phyloP scores from a whole-genome alignment of 2,329 filamentous ascomycete genomes.

The Cryphonectria parasitica region DNA sequence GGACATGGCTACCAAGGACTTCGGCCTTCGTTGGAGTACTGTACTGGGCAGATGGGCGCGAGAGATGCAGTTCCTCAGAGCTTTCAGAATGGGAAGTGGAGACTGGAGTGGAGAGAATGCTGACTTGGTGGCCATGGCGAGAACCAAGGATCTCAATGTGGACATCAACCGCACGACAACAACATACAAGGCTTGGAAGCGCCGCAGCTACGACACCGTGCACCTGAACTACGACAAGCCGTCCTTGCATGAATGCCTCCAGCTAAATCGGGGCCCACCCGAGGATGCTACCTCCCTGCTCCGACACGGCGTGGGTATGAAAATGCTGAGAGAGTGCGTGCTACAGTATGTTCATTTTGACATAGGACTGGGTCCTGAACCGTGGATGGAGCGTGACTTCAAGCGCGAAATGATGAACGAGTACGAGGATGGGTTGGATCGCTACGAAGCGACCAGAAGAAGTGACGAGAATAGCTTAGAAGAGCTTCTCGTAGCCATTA shows the following conservation, averaged over 20 bases:
- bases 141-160: neutral
- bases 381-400: constrained; percentile 23
- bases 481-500: neutral
- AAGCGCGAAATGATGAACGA: neutral
- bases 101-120: constrained; percentile 8
- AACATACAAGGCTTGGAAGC: neutral
- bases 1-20: neutral
- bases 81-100: constrained; percentile 21
- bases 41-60: constrained; percentile 9
- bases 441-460: neutral
- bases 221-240: constrained; percentile 21
- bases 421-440: constrained; percentile 17
- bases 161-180: neutral
- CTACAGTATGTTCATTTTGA: constrained; percentile 21
- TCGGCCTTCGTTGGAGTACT: constrained; percentile 16
- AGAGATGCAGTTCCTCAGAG: constrained; percentile 14
- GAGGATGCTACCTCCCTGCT: neutral
- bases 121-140: constrained; percentile 1
- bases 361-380: neutral
- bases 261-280: neutral
- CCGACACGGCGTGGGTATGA: constrained; percentile 6
- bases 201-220: neutral
- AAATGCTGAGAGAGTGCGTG: neutral
- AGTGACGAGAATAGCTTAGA: constrained; percentile 12
- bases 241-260: neutral